Conservation (phyloP, 108 stramenopile genomes). For the Nitzschia sp. region DNA sequence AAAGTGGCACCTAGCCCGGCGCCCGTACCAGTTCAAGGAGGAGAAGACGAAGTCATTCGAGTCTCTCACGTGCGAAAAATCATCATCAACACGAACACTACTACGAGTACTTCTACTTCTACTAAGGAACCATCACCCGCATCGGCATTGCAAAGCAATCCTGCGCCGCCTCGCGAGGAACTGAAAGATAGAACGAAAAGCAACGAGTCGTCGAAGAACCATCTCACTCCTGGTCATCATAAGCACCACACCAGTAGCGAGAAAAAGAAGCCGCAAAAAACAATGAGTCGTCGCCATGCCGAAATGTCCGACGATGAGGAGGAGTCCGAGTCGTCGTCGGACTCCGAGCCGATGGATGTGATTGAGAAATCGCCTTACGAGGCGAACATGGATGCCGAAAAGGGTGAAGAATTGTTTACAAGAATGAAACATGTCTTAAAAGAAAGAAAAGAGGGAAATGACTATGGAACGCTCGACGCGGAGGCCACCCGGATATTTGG, state of each 20-base stretch:
- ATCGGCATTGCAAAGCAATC: neutral
- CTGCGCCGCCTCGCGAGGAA: no score
- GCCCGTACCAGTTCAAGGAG: constrained; percentile 22
- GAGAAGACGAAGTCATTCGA: constrained; percentile 30
- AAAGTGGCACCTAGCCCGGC: constrained; percentile 6
- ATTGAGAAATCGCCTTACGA: constrained; percentile 39
- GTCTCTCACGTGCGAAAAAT: constrained; percentile 22
- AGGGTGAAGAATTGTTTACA: constrained; percentile 20
- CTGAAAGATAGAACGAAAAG: no score
- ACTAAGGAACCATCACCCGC: neutral
- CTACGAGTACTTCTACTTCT: no score
- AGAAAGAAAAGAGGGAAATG: constrained; percentile 6
- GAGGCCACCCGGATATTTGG: constrained; percentile 28
- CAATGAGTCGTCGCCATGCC: neutral
- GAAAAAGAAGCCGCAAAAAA: neutral
- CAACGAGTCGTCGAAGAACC: no score
- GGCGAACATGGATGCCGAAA: constrained; percentile 23
- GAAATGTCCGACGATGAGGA: neutral
- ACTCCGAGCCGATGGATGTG: constrained; percentile 19
- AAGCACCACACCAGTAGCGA: no score
- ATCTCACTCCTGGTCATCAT: no score
- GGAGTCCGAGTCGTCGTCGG: constrained; percentile 9
- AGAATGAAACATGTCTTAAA: constrained; percentile 18
- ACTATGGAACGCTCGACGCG: constrained; percentile 4
- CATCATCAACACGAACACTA: neutral